A percentile compares a stretch with the other conserved stretches of the same genome.
phyloP scores from a whole-genome alignment of 768 basidiomycete genomes.

The Kwoniella heveanensis region DNA sequence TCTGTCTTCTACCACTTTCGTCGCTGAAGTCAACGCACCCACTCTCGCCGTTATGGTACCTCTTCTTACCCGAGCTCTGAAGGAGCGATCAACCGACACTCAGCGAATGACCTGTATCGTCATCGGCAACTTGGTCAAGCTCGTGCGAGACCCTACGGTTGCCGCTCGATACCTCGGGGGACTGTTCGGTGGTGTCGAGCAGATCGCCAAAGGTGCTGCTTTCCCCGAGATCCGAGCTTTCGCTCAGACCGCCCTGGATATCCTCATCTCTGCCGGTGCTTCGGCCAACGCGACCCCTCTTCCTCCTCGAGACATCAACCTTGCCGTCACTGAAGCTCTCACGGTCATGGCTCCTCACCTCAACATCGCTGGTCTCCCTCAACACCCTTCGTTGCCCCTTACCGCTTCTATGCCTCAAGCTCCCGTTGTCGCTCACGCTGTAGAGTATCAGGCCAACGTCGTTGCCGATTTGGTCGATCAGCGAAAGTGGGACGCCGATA shows the following conservation, averaged over 20 bases:
- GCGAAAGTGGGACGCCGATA: slow-evolving; percentile 54
- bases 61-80: slow-evolving; percentile 82
- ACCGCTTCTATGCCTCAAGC: slow-evolving; percentile 61
- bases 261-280: slow-evolving; percentile 80
- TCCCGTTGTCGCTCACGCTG: slow-evolving; percentile 63
- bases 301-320: slow-evolving; percentile 69
- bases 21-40: slow-evolving; percentile 95
- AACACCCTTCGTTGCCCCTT: slow-evolving; percentile 61
- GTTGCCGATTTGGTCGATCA: slow-evolving; percentile 72
- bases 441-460: slow-evolving; percentile 73
- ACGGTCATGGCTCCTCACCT: slow-evolving; percentile 66
- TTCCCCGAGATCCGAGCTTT: slow-evolving; percentile 99
- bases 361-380: slow-evolving; percentile 59
- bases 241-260: slow-evolving; percentile 76
- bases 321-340: slow-evolving; percentile 65
- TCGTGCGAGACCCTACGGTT: slow-evolving; percentile 85
- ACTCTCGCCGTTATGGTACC: slow-evolving; percentile 94
- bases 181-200: slow-evolving; percentile 85
- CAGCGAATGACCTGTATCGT: slow-evolving; percentile 92
- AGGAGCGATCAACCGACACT: slow-evolving; percentile 94
- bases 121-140: slow-evolving; percentile 94
- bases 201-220: slow-evolving; percentile 84
- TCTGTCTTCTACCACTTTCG: slow-evolving; percentile 91
- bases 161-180: slow-evolving; percentile 85
- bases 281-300: slow-evolving; percentile 71